phyloP scores from a whole-genome alignment of 2,329 filamentous ascomycete species.

The Exophiala oligosperma region DNA sequence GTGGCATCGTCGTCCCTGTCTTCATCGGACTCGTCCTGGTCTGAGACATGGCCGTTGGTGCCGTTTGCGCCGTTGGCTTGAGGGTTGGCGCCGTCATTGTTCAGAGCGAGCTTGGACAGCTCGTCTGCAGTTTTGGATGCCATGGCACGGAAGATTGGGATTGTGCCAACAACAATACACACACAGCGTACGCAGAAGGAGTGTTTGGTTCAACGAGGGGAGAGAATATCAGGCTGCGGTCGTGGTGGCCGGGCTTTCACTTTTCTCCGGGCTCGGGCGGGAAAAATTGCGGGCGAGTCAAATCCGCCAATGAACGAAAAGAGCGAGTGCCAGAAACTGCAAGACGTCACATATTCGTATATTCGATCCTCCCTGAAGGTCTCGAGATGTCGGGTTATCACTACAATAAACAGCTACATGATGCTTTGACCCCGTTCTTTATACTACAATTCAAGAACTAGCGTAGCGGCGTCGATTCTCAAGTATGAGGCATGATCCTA shows the following conservation, averaged over 20 bases:
- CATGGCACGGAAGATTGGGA: conserved; percentile 12
- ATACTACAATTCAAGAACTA: not conserved
- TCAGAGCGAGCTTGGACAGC: conserved; percentile 30
- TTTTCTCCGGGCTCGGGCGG: conserved; percentile 1
- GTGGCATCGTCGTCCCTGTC: conserved; percentile 51
- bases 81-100: conserved; percentile 33
- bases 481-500: conserved; percentile 31
- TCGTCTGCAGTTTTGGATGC: conserved; percentile 29
- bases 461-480: not conserved
- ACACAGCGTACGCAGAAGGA: not conserved
- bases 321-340: not conserved
- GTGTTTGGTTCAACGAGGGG: not conserved
- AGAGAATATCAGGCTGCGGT: not conserved
- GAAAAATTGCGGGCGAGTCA: conserved; percentile 3
- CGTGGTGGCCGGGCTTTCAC: not conserved
- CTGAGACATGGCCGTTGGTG: conserved; percentile 46
- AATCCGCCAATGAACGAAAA: not conserved
- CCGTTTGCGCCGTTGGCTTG: conserved; percentile 31
- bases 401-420: not conserved
- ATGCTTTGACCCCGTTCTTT: too few species aligned
- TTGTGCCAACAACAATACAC: not conserved
- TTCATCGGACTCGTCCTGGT: conserved; percentile 56
- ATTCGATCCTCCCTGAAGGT: too few species aligned
- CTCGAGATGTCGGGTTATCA: not conserved
- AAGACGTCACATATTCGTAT: conserved; percentile 11